These are phyloP conservation scores for Lachnellula occidentalis DNA, from an alignment of 2,329 filamentous ascomycete genomes.

Conservation along the genomic window DNA sequence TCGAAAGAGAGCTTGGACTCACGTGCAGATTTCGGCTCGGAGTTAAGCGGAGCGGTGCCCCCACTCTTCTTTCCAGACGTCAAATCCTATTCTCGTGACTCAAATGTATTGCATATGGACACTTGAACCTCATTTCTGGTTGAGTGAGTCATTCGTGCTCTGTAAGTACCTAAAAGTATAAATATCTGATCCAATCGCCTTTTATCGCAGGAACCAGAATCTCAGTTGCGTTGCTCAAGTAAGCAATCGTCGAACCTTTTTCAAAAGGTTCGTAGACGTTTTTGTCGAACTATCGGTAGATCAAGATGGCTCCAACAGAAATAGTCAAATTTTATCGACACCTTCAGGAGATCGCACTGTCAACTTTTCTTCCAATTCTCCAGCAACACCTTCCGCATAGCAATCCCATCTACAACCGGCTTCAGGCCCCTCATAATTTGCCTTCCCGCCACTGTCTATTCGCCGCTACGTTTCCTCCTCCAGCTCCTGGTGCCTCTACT, in stretches of 20 bases:
- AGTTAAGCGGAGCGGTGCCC: no score
- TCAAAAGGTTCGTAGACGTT: not conserved
- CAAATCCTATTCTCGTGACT: not conserved
- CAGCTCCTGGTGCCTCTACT: not conserved
- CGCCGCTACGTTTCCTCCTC: slow-evolving; percentile 25
- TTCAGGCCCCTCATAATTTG: slow-evolving; percentile 26
- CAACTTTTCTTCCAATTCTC: slow-evolving; percentile 21
- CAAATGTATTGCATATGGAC: not conserved
- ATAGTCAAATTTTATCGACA: slow-evolving; percentile 11
- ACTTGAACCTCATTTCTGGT: not conserved
- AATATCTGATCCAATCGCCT: no score
- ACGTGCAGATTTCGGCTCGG: no score
- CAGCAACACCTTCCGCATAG: slow-evolving; percentile 21
- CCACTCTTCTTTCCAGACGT: no score
- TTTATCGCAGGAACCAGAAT: no score
- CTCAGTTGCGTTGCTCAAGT: not conserved
- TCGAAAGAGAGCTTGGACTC: no score
- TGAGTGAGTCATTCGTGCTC: not conserved
- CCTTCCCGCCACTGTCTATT: slow-evolving; percentile 26
- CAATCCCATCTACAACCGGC: slow-evolving; percentile 26
- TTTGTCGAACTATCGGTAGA: not conserved
- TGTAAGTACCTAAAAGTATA: not conserved
- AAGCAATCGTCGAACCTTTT: not conserved
- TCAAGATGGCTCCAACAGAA: not conserved
- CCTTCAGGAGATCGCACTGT: slow-evolving; percentile 16